Conservation (phyloP, 1,284 basidiomycete species). For the Vanrija humicola region DNA sequence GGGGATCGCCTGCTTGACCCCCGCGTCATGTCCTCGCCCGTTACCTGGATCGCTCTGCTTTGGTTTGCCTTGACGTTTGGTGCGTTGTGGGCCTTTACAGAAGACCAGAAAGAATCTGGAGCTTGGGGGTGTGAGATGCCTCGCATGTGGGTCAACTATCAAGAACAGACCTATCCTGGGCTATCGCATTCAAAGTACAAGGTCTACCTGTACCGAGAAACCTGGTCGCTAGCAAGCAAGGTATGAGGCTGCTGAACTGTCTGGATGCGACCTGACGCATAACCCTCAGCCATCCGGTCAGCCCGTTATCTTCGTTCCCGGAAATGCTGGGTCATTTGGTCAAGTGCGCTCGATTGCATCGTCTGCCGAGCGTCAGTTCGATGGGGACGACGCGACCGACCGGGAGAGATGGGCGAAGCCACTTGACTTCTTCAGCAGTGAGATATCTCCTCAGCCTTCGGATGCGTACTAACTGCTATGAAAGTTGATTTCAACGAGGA, state of each 20-base stretch:
- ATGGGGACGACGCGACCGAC: constrained; percentile 41
- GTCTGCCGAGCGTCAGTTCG: constrained; percentile 77
- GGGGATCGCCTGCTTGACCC: too few relatives aligned
- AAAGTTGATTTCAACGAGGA: constrained; percentile 96
- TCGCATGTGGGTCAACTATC: constrained; percentile 78
- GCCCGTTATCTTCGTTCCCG: constrained; percentile 93
- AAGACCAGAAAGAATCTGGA: constrained; percentile 24
- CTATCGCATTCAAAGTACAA: constrained; percentile 61
- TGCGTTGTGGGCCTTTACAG: constrained; percentile 6
- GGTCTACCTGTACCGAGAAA: constrained; percentile 85
- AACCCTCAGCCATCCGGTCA: constrained; percentile 54
- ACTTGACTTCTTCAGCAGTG: constrained; percentile 80
- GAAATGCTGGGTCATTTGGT: constrained; percentile 91
- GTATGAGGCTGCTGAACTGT: too few relatives aligned
- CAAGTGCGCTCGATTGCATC: constrained; percentile 95
- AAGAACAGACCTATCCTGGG: constrained; percentile 24
- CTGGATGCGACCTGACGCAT: background rate
- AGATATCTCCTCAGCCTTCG: constrained; percentile 21
- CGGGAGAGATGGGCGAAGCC: constrained; percentile 41
- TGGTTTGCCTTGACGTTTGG: constrained; percentile 6
- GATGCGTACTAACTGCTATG: background rate
- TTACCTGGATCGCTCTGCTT: background rate
- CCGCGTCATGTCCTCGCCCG: too few relatives aligned
- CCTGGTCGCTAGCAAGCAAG: too few relatives aligned
- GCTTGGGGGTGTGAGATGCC: constrained; percentile 78